phyloP scores from a whole-genome alignment of 2,329 filamentous ascomycete species.

The Bipolaris victoriae region DNA sequence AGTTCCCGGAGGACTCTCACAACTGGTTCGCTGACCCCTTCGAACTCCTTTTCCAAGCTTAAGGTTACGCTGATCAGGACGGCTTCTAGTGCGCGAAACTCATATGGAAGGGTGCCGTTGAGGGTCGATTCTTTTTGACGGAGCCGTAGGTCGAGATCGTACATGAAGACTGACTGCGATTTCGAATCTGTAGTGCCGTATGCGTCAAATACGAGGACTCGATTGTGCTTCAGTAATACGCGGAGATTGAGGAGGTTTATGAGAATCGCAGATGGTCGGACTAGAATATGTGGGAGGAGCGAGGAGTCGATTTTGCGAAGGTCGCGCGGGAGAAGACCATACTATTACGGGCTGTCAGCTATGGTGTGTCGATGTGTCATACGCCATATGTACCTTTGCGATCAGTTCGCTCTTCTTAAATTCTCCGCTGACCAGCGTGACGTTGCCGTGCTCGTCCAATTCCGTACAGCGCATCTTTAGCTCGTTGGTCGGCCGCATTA shows the following conservation, averaged over 20 bases:
- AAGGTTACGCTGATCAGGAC: conserved; percentile 92
- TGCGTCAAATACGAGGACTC: conserved; percentile 93
- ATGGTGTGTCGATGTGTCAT: rapidly evolving
- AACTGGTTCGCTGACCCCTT: conserved; percentile 89
- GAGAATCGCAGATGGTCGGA: conserved; percentile 89
- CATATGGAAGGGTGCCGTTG: conserved; percentile 74
- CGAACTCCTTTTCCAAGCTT: conserved; percentile 91
- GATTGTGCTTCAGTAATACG: conserved; percentile 92
- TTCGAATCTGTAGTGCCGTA: conserved; percentile 95
- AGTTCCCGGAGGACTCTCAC: conserved; percentile 86
- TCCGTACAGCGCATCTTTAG: conserved; percentile 90
- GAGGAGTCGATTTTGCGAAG: conserved; percentile 97
- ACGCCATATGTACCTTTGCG: conserved; percentile 69
- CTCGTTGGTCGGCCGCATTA: conserved; percentile 81
- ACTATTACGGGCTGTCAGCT: conserved; percentile 59
- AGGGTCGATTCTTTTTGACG: conserved; percentile 72
- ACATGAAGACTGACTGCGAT: conserved; percentile 96
- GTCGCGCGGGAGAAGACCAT: conserved; percentile 90
- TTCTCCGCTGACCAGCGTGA: conserved; percentile 90
- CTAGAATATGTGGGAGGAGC: conserved; percentile 90
- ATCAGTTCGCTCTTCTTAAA: conserved; percentile 98
- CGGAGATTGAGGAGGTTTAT: conserved; percentile 96
- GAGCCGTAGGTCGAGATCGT: conserved; percentile 91
- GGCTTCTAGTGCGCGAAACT: conserved; percentile 93
- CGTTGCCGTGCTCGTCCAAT: conserved; percentile 88